Evolutionary conservation across 2,329 filamentous ascomycete species (phyloP).

Genomic region (Aplosporella prunicola): DNA sequence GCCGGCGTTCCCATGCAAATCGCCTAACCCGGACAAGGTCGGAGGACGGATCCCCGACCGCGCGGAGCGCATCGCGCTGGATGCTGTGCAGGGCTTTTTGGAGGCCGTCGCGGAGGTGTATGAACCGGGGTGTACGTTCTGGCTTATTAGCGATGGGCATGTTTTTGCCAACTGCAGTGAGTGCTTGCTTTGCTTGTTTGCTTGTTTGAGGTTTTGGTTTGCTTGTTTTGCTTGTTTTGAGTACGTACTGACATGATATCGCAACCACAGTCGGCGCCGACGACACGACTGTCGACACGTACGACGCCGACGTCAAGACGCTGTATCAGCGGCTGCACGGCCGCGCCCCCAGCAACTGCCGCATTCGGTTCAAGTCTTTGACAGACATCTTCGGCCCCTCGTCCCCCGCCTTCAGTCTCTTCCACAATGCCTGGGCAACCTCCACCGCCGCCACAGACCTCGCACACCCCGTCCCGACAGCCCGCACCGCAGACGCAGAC

Average conservation of each 20-base stretch:
- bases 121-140: conserved; percentile 30
- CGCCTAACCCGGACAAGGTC: conserved; percentile 48
- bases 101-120: conserved; percentile 31
- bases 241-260: background rate
- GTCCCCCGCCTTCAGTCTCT: conserved; percentile 14
- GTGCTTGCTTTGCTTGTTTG: conserved; percentile 3
- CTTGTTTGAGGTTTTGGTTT: background rate
- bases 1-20: conserved; percentile 55
- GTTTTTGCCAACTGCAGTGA: conserved; percentile 34
- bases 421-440: conserved; percentile 17
- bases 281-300: conserved; percentile 33
- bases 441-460: conserved; percentile 17
- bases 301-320: conserved; percentile 29
- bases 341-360: conserved; percentile 15
- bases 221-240: too few relatives aligned
- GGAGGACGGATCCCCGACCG: conserved; percentile 38
- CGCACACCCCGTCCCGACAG: conserved; percentile 22
- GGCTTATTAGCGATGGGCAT: conserved; percentile 36
- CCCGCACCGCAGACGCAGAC: conserved; percentile 21
- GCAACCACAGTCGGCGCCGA: conserved; percentile 31
- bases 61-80: conserved; percentile 35
- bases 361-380: conserved; percentile 22
- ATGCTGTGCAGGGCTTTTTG: conserved; percentile 32
- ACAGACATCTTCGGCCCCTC: conserved; percentile 22
- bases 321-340: conserved; percentile 27